These are phyloP conservation scores for Pleurotus sapidus DNA, from an alignment of 768 basidiomycete genomes.

Conservation along the genomic window DNA sequence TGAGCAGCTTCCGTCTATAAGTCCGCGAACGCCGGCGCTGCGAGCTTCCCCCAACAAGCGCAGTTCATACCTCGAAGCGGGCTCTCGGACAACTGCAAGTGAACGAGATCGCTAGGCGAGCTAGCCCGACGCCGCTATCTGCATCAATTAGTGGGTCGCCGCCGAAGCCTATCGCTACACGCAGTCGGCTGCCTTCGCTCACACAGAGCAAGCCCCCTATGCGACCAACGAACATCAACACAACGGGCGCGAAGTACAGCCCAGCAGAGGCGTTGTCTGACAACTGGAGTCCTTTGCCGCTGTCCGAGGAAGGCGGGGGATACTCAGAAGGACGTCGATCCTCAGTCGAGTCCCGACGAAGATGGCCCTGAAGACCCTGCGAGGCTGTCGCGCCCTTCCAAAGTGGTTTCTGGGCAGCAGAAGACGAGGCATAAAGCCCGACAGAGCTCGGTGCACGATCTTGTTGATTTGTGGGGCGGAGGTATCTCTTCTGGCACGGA, in stretches of 20 bases:
- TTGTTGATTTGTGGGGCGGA: constrained; percentile 79
- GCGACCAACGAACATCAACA: neutral
- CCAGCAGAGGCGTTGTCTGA: constrained; percentile 33
- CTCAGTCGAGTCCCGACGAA: constrained; percentile 59
- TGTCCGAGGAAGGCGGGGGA: constrained; percentile 21
- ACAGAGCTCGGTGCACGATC: constrained; percentile 81
- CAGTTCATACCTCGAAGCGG: constrained; percentile 60
- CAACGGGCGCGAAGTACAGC: neutral
- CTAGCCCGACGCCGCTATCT: neutral
- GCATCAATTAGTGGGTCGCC: constrained; percentile 15
- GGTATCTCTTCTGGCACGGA: constrained; percentile 32
- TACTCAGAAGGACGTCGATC: constrained; percentile 28
- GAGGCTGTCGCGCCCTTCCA: constrained; percentile 23
- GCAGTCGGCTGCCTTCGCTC: neutral
- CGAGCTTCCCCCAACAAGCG: constrained; percentile 74
- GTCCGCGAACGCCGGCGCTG: constrained; percentile 32
- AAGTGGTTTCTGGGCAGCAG: constrained; percentile 18
- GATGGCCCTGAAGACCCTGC: constrained; percentile 44
- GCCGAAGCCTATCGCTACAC: neutral
- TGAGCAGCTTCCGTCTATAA: constrained; percentile 18
- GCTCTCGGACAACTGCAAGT: neutral
- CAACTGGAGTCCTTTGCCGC: constrained; percentile 45
- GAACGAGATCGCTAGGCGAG: neutral
- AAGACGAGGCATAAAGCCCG: constrained; percentile 39
- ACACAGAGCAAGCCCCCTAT: neutral